Conservation (phyloP, 192 early-diverging fungal species). For the Backusella westeae region DNA sequence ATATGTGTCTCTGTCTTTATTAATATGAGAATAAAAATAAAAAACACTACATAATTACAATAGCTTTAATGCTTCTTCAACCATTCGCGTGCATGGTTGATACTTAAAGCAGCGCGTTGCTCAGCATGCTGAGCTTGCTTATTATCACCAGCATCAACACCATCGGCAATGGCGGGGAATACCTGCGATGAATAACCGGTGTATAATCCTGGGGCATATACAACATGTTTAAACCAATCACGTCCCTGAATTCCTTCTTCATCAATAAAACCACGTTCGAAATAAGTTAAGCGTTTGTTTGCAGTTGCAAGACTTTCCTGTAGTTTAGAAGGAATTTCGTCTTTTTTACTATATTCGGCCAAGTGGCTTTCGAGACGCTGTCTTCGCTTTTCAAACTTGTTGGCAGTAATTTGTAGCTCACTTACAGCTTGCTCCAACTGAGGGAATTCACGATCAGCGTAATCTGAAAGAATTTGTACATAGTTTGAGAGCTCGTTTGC, state of each 20-base stretch:
- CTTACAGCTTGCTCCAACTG: slow-evolving; percentile 11
- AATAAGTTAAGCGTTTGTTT: slow-evolving; percentile 43
- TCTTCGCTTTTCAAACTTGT: slow-evolving; percentile 3
- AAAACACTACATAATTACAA: background rate
- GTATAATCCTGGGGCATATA: slow-evolving; percentile 54
- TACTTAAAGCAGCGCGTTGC: slow-evolving; percentile 13
- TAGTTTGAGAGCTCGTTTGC: slow-evolving; percentile 40
- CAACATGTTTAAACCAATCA: slow-evolving; percentile 60
- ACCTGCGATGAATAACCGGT: slow-evolving; percentile 47
- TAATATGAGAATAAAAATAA: background rate
- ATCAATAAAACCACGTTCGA: slow-evolving; percentile 58
- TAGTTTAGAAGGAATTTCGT: slow-evolving; percentile 17
- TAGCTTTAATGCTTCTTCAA: background rate
- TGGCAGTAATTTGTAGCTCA: slow-evolving; percentile 15
- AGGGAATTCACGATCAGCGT: background rate
- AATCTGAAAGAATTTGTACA: slow-evolving; percentile 23
- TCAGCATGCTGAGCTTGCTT: slow-evolving; percentile 6
- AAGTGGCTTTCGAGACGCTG: slow-evolving; percentile 36
- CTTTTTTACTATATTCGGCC: slow-evolving; percentile 30
- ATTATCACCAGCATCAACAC: slow-evolving; percentile 18
- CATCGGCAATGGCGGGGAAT: slow-evolving; percentile 56
- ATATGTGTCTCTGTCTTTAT: background rate
- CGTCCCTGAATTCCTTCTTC: slow-evolving; percentile 53
- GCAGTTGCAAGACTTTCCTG: slow-evolving; percentile 34
- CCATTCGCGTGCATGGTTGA: slow-evolving; percentile 16